phyloP scores from a whole-genome alignment of 164 flowering plant genomes.

The Umbilicus rupestris region DNA sequence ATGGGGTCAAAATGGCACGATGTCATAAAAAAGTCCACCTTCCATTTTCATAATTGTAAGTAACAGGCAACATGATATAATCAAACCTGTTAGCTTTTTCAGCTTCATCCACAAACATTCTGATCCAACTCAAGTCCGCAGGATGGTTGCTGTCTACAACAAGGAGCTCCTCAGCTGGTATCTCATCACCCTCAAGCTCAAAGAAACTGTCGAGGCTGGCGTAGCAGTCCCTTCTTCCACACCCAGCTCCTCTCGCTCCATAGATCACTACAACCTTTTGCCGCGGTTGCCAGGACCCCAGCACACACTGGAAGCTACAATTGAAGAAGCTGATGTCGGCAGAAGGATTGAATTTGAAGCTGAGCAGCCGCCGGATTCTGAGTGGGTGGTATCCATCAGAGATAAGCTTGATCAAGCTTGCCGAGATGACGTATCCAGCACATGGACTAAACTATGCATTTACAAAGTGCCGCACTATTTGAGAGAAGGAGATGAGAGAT shows the following conservation, averaged over 20 bases:
- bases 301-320: not conserved
- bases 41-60: not conserved
- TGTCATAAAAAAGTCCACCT: not conserved
- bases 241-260: not conserved
- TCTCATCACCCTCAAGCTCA: conserved; percentile 57
- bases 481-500: conserved; percentile 41
- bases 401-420: conserved; percentile 56
- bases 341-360: not conserved
- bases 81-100: not conserved
- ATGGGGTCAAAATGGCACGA: not conserved
- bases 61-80: not conserved
- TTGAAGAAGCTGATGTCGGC: not conserved
- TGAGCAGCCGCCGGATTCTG: conserved; percentile 18
- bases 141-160: conserved; percentile 69
- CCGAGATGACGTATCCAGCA: conserved; percentile 35
- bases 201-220: conserved; percentile 43
- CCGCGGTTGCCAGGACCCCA: not conserved
- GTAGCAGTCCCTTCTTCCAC: conserved; percentile 9
- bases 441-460: conserved; percentile 47
- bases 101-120: conserved; percentile 1
- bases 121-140: not conserved
- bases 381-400: conserved; percentile 62
- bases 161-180: conserved; percentile 67
- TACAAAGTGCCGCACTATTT: conserved; percentile 44
- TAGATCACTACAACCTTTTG: not conserved